A percentile compares a stretch with the other conserved stretches of the same genome.
phyloP scores from a whole-genome alignment of 139 green algal species.

The Chlamydomonas applanata region DNA sequence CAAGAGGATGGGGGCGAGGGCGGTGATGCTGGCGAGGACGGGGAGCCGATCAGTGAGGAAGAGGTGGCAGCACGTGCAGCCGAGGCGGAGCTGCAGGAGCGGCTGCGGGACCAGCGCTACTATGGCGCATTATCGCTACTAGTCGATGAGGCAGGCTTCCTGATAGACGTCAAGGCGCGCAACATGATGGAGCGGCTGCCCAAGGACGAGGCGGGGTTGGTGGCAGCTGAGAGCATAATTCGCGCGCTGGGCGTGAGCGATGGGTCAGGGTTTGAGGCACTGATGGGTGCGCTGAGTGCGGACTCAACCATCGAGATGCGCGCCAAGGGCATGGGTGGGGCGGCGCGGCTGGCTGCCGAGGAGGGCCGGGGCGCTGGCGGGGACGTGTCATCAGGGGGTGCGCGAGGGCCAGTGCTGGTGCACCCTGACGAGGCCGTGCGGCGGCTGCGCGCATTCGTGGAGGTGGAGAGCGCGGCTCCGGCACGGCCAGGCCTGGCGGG shows the following conservation, averaged over 20 bases:
- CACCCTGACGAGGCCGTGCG: constrained; percentile 59
- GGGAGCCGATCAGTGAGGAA: neutral
- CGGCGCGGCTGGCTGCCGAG: neutral
- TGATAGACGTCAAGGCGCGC: constrained; percentile 57
- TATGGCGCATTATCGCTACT: constrained; percentile 62
- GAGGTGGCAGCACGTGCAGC: neutral
- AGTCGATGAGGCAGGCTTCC: constrained; percentile 72
- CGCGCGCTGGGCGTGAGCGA: constrained; percentile 62
- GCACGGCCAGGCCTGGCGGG: constrained; percentile 28
- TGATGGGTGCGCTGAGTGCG: constrained; percentile 60
- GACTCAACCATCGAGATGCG: constrained; percentile 42
- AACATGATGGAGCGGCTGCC: constrained; percentile 41
- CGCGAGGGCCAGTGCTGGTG: constrained; percentile 40
- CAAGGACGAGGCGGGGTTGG: constrained; percentile 46
- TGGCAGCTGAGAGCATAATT: constrained; percentile 54
- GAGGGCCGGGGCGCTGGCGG: neutral
- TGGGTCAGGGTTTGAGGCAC: constrained; percentile 58
- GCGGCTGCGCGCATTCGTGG: constrained; percentile 27
- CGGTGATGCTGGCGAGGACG: neutral
- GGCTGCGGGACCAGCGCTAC: constrained; percentile 35
- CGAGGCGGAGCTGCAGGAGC: constrained; percentile 32
- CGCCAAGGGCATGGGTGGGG: neutral
- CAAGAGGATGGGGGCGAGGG: neutral
- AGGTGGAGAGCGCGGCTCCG: constrained; percentile 36
- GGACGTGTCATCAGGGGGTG: neutral